Base-by-base conservation (phyloP, 176 grass and related monocot species). In the Leersia perrieri region DNA sequence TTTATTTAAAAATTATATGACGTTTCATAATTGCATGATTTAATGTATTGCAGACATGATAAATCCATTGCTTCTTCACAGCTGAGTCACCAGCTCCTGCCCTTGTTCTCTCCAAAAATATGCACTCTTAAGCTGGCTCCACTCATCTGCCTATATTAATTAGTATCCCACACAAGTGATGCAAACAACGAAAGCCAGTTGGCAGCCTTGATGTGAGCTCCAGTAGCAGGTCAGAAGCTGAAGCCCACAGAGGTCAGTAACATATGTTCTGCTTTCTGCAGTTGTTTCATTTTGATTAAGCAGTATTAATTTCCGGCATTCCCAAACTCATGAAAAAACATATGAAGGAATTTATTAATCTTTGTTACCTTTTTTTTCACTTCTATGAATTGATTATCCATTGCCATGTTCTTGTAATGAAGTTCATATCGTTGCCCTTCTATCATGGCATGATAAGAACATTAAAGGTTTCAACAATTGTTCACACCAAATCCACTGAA, bases 11-110 rank as follows among this genome's bases (percentile, higher is more conserved):
- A 62, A 30, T 38, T 72, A 42, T 49, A 27, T 31, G 33, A 33
- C 22, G 55, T 5, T 26, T 73, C 76, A 4, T 44, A 44, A 26
- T 82, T 79, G 38, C 16, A 63, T 22, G 22, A 84, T 70, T 77
- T 3, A 68, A 45, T 25, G 11, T 78, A 13, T 25, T 61, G 55
- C 39, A 60, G 26, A 67, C 33, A 58, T 67, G 68, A 68, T 33
- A 76, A 73, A 85, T 73, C 4, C 55, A 72, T 74, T 82, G 75
- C 70, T 81, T 75, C 18, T 71, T 79, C 75, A 44, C 11, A 79
- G 68, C 84, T 80, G 82, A 92, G 81, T 88, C 85, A 74, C 57
- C 64, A 84, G 72, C 41, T 85, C 77, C 76, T 75, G 38, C 39
- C 76, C 7, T 77, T 82, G 41, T 78, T 58, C 2, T 77, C 34